Evolutionary conservation across 78 protist species (phyloP).

Genomic region (Creolimax fragrantissima): DNA sequence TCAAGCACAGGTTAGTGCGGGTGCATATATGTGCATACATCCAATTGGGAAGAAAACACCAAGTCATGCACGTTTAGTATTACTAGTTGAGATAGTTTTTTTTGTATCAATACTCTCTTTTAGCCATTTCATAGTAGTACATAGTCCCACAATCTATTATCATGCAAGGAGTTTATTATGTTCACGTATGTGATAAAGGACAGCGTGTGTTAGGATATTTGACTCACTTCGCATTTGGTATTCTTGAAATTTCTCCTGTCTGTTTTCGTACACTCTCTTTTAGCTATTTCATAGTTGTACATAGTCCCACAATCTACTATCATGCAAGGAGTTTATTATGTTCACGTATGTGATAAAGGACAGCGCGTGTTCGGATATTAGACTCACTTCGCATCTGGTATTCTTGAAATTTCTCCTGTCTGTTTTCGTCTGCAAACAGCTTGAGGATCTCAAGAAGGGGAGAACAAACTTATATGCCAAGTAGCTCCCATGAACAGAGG

Average conservation of each 20-base stretch:
- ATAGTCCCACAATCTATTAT: too few species aligned
- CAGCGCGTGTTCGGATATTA: not conserved
- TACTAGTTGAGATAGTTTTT: not conserved
- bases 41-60: not conserved
- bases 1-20: not conserved
- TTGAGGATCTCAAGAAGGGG: not conserved
- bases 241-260: not conserved
- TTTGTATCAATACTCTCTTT: not conserved
- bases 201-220: not conserved
- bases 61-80: not conserved
- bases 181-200: not conserved
- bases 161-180: not conserved
- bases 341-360: not conserved
- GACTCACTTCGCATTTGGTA: too few species aligned
- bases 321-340: not conserved
- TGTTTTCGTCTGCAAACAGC: not conserved
- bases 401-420: not conserved
- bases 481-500: not conserved
- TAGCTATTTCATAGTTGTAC: not conserved
- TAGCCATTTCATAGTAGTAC: too few species aligned
- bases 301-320: not conserved
- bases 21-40: not conserved
- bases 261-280: not conserved
- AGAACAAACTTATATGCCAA: not conserved
- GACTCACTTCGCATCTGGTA: too few species aligned